phyloP scores from a whole-genome alignment of 768 basidiomycete genomes.

The Russula sp. region DNA sequence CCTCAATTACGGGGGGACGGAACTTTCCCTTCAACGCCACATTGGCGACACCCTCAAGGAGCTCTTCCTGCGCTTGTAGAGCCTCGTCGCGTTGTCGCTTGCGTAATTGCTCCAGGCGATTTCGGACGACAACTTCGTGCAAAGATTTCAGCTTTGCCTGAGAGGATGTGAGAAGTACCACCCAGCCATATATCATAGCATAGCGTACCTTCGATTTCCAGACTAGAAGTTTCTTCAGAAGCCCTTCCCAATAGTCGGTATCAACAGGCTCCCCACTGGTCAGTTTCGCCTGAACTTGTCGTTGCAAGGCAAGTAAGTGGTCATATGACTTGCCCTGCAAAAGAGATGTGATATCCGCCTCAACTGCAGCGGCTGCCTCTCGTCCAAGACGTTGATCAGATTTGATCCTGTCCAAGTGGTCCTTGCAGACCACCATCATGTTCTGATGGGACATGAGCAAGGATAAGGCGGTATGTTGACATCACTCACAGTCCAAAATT shows the following conservation, averaged over 20 bases:
- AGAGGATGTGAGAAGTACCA: constrained; percentile 6
- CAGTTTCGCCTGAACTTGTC: constrained; percentile 81
- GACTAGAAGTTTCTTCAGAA: constrained; percentile 86
- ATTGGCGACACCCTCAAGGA: constrained; percentile 68
- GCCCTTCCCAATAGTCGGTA: constrained; percentile 94
- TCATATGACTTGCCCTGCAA: constrained; percentile 83
- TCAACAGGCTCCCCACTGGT: constrained; percentile 91
- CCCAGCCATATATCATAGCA: not conserved
- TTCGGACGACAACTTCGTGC: constrained; percentile 95
- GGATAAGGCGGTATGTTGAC: constrained; percentile 1
- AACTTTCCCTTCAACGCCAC: constrained; percentile 43
- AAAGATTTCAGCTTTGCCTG: constrained; percentile 87
- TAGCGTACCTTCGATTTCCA: constrained; percentile 87
- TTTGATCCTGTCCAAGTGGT: constrained; percentile 73
- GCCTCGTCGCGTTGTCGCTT: constrained; percentile 96
- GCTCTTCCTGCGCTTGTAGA: constrained; percentile 85
- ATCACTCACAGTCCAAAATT: constrained; percentile 88
- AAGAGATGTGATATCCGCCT: constrained; percentile 73
- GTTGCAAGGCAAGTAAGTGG: constrained; percentile 75
- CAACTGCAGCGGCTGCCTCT: constrained; percentile 74
- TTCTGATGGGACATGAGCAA: constrained; percentile 43
- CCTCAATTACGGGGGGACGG: constrained; percentile 32
- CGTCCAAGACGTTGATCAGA: constrained; percentile 51
- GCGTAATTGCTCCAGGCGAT: constrained; percentile 91
- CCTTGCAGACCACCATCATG: constrained; percentile 96